Conservation (phyloP, 2,329 filamentous ascomycete genomes). For the Sclerotinia subarctica region DNA sequence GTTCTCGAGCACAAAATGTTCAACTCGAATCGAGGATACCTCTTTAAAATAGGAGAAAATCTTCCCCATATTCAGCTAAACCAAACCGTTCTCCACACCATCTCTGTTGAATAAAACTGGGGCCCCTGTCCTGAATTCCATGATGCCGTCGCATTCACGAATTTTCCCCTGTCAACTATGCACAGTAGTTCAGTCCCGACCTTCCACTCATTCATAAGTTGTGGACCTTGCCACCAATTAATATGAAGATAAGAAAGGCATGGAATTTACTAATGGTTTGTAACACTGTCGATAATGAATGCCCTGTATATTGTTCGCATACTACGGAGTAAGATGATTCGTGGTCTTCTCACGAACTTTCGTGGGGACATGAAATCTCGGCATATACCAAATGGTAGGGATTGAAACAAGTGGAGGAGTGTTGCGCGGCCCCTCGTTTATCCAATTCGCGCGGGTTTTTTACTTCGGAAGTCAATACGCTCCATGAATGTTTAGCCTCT, state of each 20-base stretch:
- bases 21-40: slow-evolving; percentile 1
- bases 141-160: background rate
- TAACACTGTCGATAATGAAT: background rate
- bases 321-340: background rate
- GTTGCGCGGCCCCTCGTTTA: background rate
- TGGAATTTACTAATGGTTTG: too few relatives aligned
- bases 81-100: background rate
- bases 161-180: background rate
- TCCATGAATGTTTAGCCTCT: background rate
- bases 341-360: background rate
- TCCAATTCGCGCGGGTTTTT: background rate
- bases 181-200: background rate
- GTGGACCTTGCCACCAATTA: background rate
- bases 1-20: background rate
- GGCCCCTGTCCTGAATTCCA: background rate
- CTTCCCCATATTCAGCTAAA: slow-evolving; percentile 1
- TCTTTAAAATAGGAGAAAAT: background rate
- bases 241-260: background rate
- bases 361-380: background rate
- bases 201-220: background rate
- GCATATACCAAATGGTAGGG: background rate
- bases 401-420: background rate
- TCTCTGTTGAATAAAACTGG: background rate
- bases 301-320: background rate
- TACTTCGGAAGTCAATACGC: background rate